phyloP scores from a whole-genome alignment of 495 filamentous ascomycete species.

The Sporormia fimetaria region DNA sequence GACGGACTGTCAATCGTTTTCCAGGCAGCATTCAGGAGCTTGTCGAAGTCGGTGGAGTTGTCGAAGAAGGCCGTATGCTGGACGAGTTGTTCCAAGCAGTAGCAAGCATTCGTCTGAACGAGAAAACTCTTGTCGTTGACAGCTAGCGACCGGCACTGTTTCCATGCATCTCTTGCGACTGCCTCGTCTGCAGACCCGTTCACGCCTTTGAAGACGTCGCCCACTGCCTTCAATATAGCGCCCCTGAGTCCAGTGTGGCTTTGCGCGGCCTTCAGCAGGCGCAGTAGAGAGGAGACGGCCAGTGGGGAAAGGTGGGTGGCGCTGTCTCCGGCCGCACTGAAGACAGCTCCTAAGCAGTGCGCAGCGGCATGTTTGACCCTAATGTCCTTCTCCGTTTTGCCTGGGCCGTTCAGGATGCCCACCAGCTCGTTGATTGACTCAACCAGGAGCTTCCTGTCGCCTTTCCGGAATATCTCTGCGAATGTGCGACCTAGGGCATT shows the following conservation, averaged over 20 bases:
- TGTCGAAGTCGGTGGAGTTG: constrained; percentile 85
- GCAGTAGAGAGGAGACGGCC: constrained; percentile 57
- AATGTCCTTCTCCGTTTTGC: constrained; percentile 72
- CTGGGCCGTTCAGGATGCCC: constrained; percentile 52
- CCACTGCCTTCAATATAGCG: constrained; percentile 68
- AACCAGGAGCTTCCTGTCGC: constrained; percentile 83
- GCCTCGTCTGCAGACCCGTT: constrained; percentile 68
- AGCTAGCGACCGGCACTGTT: constrained; percentile 67
- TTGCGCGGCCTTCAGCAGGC: constrained; percentile 67
- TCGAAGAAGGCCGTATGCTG: constrained; percentile 68
- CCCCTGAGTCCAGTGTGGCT: constrained; percentile 73
- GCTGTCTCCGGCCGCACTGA: constrained; percentile 81
- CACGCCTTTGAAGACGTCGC: constrained; percentile 63
- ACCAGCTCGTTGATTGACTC: constrained; percentile 87
- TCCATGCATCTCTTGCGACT: constrained; percentile 86
- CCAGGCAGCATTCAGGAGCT: constrained; percentile 63
- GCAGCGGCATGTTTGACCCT: constrained; percentile 75
- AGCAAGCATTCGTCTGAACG: constrained; percentile 68
- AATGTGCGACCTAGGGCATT: constrained; percentile 80
- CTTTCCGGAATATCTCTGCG: constrained; percentile 71
- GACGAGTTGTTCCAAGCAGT: constrained; percentile 64
- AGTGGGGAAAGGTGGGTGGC: constrained; percentile 74
- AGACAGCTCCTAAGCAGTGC: constrained; percentile 79
- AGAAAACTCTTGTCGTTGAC: constrained; percentile 70
- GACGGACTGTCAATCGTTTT: constrained; percentile 74